A percentile compares a stretch with the other conserved stretches of the same genome.
Evolutionary conservation across 345 rosid species (phyloP).

Genomic region (Aegle marmelos): DNA sequence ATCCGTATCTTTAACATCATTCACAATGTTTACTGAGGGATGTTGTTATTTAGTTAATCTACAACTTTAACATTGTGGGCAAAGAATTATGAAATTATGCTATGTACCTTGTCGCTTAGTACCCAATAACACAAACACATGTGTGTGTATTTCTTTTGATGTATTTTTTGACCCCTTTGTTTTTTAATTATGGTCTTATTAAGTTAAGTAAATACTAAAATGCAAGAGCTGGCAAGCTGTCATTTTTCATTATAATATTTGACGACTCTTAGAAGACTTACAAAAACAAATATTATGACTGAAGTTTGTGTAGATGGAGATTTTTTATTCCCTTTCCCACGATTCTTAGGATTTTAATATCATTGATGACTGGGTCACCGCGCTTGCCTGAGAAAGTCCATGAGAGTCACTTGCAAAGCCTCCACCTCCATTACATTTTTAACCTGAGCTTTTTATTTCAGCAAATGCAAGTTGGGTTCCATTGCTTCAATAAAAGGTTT

Average conservation of each 20-base stretch:
- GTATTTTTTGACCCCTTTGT: neutral
- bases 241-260: neutral
- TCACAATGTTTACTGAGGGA: rapidly evolving
- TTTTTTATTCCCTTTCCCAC: neutral
- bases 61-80: no score
- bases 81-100: no score
- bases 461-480: neutral
- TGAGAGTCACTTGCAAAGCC: no score
- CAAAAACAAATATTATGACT: neutral
- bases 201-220: neutral
- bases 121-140: no score
- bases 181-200: neutral
- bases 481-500: neutral
- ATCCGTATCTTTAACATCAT: rapidly evolving
- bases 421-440: neutral
- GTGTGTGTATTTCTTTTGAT: no score
- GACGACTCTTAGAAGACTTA: neutral
- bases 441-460: neutral
- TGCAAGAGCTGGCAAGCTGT: no score
- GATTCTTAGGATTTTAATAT: neutral
- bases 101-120: no score
- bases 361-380: neutral
- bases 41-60: no score
- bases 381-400: no score
- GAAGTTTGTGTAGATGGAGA: neutral